Percentiles rank a stretch among this genome's conserved stretches.
Conservation (phyloP, 139 green algal species). For the Chlamydomonas eustigma region DNA sequence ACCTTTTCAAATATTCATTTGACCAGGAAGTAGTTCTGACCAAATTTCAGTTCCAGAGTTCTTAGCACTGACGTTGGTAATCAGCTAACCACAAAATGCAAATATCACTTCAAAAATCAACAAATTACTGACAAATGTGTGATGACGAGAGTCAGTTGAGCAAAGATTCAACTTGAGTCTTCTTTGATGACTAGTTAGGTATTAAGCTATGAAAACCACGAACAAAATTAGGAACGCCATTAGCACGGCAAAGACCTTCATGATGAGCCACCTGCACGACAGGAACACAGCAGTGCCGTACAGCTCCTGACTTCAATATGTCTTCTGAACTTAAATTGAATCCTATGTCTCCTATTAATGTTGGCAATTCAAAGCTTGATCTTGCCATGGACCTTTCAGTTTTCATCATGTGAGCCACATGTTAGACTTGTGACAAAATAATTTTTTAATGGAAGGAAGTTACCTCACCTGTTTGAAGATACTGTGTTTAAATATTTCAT, state of each 20-base stretch:
- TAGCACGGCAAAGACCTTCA: slow-evolving; percentile 46
- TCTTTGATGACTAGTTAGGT: no score
- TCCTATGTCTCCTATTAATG: no score
- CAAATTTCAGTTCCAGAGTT: no score
- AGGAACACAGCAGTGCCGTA: slow-evolving; percentile 56
- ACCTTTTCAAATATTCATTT: no score
- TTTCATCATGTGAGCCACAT: not conserved
- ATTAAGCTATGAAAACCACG: slow-evolving; percentile 49
- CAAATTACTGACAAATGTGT: no score
- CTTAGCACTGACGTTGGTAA: no score
- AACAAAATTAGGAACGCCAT: slow-evolving; percentile 49
- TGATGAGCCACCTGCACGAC: slow-evolving; percentile 60
- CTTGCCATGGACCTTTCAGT: not conserved
- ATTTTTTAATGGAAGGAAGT: not conserved
- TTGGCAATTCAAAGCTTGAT: not conserved
- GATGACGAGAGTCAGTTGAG: no score
- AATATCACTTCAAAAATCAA: no score
- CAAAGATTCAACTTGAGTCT: no score
- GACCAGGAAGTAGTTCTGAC: no score
- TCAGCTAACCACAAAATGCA: no score
- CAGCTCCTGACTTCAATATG: not conserved
- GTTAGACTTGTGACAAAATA: not conserved
- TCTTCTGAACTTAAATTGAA: not conserved
- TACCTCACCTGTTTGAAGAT: slow-evolving; percentile 68
- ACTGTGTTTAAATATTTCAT: slow-evolving; percentile 95